Conservation (phyloP, 2,329 filamentous ascomycete genomes). For the Fusarium guadeloupense region DNA sequence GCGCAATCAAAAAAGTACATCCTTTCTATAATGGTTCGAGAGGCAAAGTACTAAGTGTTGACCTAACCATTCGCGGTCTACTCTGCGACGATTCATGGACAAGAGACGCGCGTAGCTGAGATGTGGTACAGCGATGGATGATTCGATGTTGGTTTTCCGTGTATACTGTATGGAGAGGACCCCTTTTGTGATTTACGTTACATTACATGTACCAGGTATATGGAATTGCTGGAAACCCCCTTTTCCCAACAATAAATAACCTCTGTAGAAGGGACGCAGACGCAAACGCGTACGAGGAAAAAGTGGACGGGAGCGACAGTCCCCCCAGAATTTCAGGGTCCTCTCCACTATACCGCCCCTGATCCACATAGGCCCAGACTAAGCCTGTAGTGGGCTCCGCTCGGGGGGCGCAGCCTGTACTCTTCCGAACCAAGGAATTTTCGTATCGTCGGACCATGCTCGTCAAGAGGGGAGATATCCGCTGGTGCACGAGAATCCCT, state of each 20-base stretch:
- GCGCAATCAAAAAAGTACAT: background rate
- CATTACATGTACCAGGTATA: too few species aligned
- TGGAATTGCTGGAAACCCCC: too few species aligned
- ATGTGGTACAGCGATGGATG: background rate
- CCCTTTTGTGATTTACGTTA: too few species aligned
- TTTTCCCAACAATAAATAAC: too few species aligned
- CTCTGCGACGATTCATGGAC: background rate
- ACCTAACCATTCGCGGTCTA: background rate
- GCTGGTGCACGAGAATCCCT: background rate
- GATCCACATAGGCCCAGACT: background rate
- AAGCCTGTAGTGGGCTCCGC: background rate
- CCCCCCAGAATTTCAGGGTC: slow-evolving; percentile 5
- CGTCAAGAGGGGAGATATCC: background rate
- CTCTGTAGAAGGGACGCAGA: too few species aligned
- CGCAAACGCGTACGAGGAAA: too few species aligned
- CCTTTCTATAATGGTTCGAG: background rate
- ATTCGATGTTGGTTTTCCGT: too few species aligned
- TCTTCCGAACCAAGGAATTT: slow-evolving; percentile 23
- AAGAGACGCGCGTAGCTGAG: background rate
- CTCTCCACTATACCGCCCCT: slow-evolving; percentile 8
- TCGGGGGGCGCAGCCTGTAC: slow-evolving; percentile 6
- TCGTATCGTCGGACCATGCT: slow-evolving; percentile 11
- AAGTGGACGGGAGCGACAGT: too few species aligned
- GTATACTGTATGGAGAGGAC: too few species aligned
- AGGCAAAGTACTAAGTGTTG: background rate